Base-by-base conservation (phyloP, 1,139 yeast genomes). In the Debaryomycetaceae sp. region DNA sequence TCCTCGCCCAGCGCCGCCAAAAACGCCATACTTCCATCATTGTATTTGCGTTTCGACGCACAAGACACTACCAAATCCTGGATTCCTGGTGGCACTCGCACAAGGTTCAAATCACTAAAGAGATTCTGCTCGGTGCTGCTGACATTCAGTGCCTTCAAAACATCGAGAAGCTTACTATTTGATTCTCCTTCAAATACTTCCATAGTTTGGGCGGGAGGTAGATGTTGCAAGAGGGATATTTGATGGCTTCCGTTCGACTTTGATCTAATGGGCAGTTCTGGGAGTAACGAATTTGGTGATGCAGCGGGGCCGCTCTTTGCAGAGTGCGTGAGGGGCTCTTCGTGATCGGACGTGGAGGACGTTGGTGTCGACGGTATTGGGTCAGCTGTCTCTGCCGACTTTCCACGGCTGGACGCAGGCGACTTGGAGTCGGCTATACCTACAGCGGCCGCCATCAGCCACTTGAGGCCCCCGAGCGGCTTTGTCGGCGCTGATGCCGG, bases 361-460 rank as follows among this genome's bases (percentile, higher is more conserved):
- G 43, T 32, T n/a, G n/a, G n/a, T n/a, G n/a, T n/a, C 16, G 55
- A 22, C 15, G 19, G 19, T 16, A 18, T 18, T 10, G 20, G 20
- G 7, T 23, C n/a, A 16, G 19, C 15, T 8, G 27, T 13, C 22
- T 28, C 32, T 4, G 32, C 27, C 15, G 33, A 16, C 13, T 24
- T 27, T 6, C 29, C 26, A n/a, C 31, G 22, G 12, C 21, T 16
- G 11, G 24, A 15, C 15, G 10, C 20, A 16, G 15, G 19, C 6
- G 26, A 15, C 6, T 18, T 27, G 22, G 11, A 13, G 19, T 32
- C 36, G 6, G 40, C 35, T 21, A 41, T 30, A 13, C 44, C 54
- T 19, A 72, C 72, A 4, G 77, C 75, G 3, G 79, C 81, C 2
- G 82, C 78, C 1, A 78, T 68, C 0, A 90, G 70, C 71, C 87